Base-by-base conservation (phyloP, 257 asterid species). In the Haberlea rhodopensis region DNA sequence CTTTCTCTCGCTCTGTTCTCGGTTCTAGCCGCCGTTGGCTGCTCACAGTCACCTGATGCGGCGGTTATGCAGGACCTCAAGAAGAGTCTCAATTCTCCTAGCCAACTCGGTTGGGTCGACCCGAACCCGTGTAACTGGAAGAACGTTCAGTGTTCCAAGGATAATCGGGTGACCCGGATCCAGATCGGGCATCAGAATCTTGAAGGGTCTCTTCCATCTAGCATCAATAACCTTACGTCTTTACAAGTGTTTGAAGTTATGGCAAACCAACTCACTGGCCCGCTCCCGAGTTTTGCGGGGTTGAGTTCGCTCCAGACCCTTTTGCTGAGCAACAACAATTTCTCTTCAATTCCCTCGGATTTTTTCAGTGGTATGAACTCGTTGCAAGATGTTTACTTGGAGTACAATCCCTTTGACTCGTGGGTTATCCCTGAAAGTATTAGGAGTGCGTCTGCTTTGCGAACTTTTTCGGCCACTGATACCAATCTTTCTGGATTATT, bases 351-450 rank as follows among this genome's bases (percentile, higher is more conserved):
- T 10, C 84, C 87, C 1, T 22, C 66, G 29, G 79, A 79, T 72
- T 81, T 81, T 63, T 81, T 81, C 72, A 25, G 66, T 37, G 87
- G 84, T 68, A 60, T 81, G 82, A 71, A 58, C 54, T 68, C 82
- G 0, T 66, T 81, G 45, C 68, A 57, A 13, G 19, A 1, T 22
- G 82, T 79, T 57, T 40, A 7, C 37, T 48, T 81, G 48, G 87
- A 81, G 62, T 10, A 74, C 9, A 81, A 81, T 20, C 63, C 58
- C 5, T 76, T 81, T n/a, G 57, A 76, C 0, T 27, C 78, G 0
- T 81, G 84, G 84, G 59, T 24, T 13, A 56, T 81, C 23, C 82
- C 82, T 13, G 79, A 70, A 7, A 57, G 71, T 51, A 34, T 81
- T 8, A 73, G 65, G 40, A 40, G 10, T 48, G 75, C 80, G 16